phyloP scores from a whole-genome alignment of 768 basidiomycete species.

The Leccinellum albellum region DNA sequence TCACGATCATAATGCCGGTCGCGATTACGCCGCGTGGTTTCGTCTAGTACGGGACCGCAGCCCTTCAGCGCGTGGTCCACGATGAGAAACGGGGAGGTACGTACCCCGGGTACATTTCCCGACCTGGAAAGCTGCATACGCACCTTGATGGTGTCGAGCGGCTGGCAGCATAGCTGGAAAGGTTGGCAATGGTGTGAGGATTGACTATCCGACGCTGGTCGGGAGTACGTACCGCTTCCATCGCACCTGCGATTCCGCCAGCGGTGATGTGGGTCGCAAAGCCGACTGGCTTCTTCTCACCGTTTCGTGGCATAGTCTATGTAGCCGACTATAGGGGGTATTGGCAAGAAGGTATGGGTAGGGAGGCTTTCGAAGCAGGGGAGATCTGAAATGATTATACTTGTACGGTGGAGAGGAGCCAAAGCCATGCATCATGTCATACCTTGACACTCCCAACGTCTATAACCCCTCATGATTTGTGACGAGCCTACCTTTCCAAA shows the following conservation, averaged over 20 bases:
- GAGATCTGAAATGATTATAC: not conserved
- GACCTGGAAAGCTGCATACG: slow-evolving; percentile 98
- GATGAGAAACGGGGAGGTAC: slow-evolving; percentile 30
- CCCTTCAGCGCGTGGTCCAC: not conserved
- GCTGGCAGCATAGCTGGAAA: slow-evolving; percentile 73
- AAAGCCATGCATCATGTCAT: not conserved
- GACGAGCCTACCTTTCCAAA: slow-evolving; percentile 3
- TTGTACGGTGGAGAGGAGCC: not conserved
- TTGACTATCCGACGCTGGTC: not conserved
- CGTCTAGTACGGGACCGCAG: slow-evolving; percentile 49
- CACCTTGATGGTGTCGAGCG: slow-evolving; percentile 98
- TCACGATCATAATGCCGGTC: slow-evolving; percentile 83
- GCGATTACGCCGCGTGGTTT: slow-evolving; percentile 91
- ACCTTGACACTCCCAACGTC: not conserved
- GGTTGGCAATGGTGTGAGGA: slow-evolving; percentile 3
- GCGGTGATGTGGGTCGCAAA: slow-evolving; percentile 91
- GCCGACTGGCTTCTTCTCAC: slow-evolving; percentile 72
- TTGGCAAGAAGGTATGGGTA: not conserved
- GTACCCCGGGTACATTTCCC: slow-evolving; percentile 74
- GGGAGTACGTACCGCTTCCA: slow-evolving; percentile 70
- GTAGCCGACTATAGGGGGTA: not conserved
- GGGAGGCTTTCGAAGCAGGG: not conserved
- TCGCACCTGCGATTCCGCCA: slow-evolving; percentile 90
- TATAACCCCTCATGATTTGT: slow-evolving; percentile 21
- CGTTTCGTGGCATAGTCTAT: slow-evolving; percentile 46